These are phyloP conservation scores for Deinandra increscens DNA, from an alignment of 129 eudicot genomes.

Conservation along the genomic window DNA sequence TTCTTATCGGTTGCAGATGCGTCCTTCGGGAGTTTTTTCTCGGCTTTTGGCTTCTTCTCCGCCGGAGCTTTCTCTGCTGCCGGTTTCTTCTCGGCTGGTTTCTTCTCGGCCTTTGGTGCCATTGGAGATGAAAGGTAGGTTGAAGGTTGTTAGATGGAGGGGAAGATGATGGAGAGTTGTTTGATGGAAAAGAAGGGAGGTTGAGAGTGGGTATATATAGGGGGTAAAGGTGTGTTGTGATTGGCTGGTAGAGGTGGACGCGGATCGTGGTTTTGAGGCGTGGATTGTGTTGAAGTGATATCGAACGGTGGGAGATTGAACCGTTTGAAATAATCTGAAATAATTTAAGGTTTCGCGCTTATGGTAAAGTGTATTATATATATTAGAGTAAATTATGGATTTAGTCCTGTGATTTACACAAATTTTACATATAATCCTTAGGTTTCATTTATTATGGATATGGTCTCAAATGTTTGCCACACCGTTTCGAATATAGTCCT, in stretches of 20 bases:
- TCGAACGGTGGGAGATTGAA: not conserved
- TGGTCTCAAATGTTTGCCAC: no score
- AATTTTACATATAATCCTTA: no score
- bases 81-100: no score
- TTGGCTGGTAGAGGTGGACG: slow-evolving; percentile 22
- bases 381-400: no score
- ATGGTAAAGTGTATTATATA: no score
- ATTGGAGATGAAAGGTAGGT: not conserved
- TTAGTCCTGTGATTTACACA: no score
- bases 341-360: not conserved
- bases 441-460: no score
- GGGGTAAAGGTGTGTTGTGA: slow-evolving; percentile 2
- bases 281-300: not conserved
- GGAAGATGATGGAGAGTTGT: not conserved
- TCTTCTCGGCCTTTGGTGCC: slow-evolving; percentile 33
- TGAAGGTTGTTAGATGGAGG: not conserved
- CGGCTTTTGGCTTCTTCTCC: slow-evolving; percentile 35
- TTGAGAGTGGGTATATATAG: slow-evolving; percentile 14
- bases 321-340: not conserved
- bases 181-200: not conserved
- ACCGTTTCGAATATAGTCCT: no score
- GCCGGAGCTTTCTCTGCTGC: not conserved
- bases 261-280: slow-evolving; percentile 22
- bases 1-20: slow-evolving; percentile 26
- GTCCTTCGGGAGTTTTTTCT: slow-evolving; percentile 33